Percentiles rank a stretch among this genome's conserved stretches.
Conservation (phyloP, 805 yeast genomes). For the Ogataea angusta region DNA sequence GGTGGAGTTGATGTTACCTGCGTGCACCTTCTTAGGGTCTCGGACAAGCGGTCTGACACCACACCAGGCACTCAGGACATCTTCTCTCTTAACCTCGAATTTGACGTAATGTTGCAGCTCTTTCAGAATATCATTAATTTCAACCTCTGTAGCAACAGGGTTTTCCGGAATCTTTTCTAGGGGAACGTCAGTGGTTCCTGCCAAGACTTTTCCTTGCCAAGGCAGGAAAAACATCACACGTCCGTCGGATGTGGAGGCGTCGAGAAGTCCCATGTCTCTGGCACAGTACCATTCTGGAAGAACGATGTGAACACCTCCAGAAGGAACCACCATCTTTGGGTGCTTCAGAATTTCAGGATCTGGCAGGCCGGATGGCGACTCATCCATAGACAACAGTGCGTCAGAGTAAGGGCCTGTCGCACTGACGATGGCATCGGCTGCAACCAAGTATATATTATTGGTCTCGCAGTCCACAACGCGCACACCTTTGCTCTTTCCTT, state of each 20-base stretch:
- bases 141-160: constrained; percentile 86
- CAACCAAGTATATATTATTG: constrained; percentile 56
- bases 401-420: constrained; percentile 97
- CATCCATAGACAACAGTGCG: constrained; percentile 80
- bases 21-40: constrained; percentile 56
- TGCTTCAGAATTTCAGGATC: constrained; percentile 28
- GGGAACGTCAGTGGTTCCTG: constrained; percentile 96
- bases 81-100: constrained; percentile 84
- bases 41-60: constrained; percentile 94
- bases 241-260: constrained; percentile 91
- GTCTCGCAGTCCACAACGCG: constrained; percentile 69
- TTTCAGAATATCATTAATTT: constrained; percentile 78
- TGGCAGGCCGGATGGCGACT: constrained; percentile 61
- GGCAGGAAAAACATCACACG: constrained; percentile 96
- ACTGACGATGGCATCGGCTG: constrained; percentile 74
- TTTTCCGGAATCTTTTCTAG: constrained; percentile 62
- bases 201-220: constrained; percentile 95
- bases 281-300: constrained; percentile 93
- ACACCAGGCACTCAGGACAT: constrained; percentile 93
- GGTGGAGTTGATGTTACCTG: constrained; percentile 44
- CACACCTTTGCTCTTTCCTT: constrained; percentile 69
- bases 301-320: constrained; percentile 90
- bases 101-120: constrained; percentile 89
- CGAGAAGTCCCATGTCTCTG: constrained; percentile 79
- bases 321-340: constrained; percentile 88